Base-by-base conservation (phyloP, 257 asterid species). In the Salvia rosmarinus region DNA sequence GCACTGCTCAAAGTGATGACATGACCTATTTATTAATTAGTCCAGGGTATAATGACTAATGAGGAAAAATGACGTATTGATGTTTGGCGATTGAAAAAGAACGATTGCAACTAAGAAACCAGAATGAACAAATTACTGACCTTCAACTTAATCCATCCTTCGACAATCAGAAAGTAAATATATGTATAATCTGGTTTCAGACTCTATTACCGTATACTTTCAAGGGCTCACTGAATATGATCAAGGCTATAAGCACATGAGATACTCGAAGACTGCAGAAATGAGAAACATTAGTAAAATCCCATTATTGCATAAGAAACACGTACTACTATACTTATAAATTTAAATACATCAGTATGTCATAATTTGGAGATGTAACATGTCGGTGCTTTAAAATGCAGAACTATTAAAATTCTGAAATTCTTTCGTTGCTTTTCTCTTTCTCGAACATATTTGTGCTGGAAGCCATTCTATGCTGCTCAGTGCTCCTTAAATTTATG, bases 401-500 rank as follows among this genome's bases (percentile, higher is more conserved):
- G 60, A 71, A 43, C 25, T 32, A 34, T 23, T 71, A 6, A 32
- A 57, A 34, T 32, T 20, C 6, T 51, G 57, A 16, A 17, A 19
- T 51, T 19, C 12, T 51, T 52, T 16, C 23, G 52, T 34, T 16
- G 16, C 1, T 19, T 30, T 6, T 16, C 11, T 35, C 6, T 25
- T 8, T 43, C 47, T 9, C 63, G 16, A 51, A 60, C 17, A 28
- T 9, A 44, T 42, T 44, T 37, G 25, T 52, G 68, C 63, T 9
- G 68, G 51, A 61, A 55, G 17, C 9, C 20, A 56, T 60, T 43
- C 16, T 64, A 75, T 70, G 59, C 13, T 73, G 20, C 23, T 25
- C 46, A 34, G 57, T 42, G 44, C 19, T 57, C 62, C 52, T 70
- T 63, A 16, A 20, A 42, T 34, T 63, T 70, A 21, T 56, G 69